Evolutionary conservation across 176 grass and related monocot genomes (phyloP), one percentile per base, ranked within the genome.

Genomic region (Paspalum vaginatum): DNA sequence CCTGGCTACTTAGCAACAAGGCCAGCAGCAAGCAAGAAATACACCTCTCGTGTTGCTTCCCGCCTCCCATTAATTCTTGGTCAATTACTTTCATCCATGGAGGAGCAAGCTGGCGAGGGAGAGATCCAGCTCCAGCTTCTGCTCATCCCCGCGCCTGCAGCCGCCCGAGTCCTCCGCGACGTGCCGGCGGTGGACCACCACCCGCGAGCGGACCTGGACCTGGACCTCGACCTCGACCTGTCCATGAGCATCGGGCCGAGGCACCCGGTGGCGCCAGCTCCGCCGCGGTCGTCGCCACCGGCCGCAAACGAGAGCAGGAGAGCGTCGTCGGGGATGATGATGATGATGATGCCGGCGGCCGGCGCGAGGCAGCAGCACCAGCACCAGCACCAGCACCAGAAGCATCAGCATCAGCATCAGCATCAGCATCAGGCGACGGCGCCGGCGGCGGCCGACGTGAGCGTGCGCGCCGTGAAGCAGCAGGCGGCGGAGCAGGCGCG

Each of bases 181-280:
- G 42, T 46, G 37, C 68, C 75, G 9, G 13, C 7, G 24, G n/a
- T 69, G 18, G 65, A 75, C n/a, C 81, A 88, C 44, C 84, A 86
- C 44, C 49, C 81, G 26, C 83, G n/a, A n/a, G n/a, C n/a, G n/a
- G n/a, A n/a, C n/a, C n/a, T n/a, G n/a, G n/a, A 51, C 25, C 85
- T 96, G 54, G 93, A 99, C 73, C 93, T 99, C 7, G 93, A 99
- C 73, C 93, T 99, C 7, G 88, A 87, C 80, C 82, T 99, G 52
- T 93, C 91, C 5, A 99, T 99, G 76, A 88, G 84, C 82, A 79
- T 96, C 76, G 86, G 84, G 25, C 80, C 81, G 13, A 64, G 48
- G 48, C 83, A 62, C 32, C 86, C 43, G 1, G 10, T 72, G 26
- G 57, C 51, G 43, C 70, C 52, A 9, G 14, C 64, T 8, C 89